Evolutionary conservation across 805 yeast genomes (phyloP), one percentile per base, ranked within the genome.

Genomic region (Ascoidea tarda): DNA sequence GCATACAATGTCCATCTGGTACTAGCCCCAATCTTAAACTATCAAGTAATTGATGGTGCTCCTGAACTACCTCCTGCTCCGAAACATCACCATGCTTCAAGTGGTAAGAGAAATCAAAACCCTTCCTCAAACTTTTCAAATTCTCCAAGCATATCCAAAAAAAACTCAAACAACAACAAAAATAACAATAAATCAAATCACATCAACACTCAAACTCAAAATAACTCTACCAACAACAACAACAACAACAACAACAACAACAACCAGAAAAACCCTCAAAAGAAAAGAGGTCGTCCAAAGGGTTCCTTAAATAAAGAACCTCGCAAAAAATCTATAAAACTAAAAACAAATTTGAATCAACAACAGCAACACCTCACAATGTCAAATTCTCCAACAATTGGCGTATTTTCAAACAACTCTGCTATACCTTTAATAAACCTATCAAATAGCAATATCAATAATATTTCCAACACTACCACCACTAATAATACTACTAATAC

Each of bases 21-120:
- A 14, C 71, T 91, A 48, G 66, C 69, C 46, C 86, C 90, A 0
- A 69, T 89, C 28, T 81, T 90, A 55, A 82, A 81, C 42, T 85
- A 77, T 62, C 67, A 68, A 59, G 66, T 77, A 54, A 53, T 72
- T 52, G 70, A 78, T 61, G 79, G 85, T 57, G 63, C 71, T 38
- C 61, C 66, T 10, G 69, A 78, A 8, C 81, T 82, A 2, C 82
- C 83, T 14, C 77, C 77, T 6, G 81, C 81, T 33, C 82, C 84
- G 49, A 78, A 81, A 58, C 84, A 81, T 59, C 84, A 80, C 51
- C 82, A 84, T 61, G 54, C 54, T 14, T 53, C 56, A 4, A 57
- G 57, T 5, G 54, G 65, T 6, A 62, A 60, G 53, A 64, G 58
- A 55, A 62, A 70, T 55, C 69, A 70, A 14, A 57, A 70, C 49